Evolutionary conservation across 352 stramenopile genomes (phyloP).

Genomic region (Hyphochytrium catenoides): DNA sequence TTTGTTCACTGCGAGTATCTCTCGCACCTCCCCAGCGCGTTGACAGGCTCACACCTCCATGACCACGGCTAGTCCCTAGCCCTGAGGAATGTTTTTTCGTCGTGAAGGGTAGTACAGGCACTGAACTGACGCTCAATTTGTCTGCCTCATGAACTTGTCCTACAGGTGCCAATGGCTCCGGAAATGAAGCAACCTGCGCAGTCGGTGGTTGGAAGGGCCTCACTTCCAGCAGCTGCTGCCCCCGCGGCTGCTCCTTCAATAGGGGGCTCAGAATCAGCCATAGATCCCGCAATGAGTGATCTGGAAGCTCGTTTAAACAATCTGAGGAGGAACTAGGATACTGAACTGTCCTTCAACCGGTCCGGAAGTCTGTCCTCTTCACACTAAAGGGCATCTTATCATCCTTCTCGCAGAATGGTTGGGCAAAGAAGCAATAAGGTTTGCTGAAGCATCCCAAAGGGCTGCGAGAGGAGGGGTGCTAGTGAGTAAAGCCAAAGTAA

Average conservation of each 20-base stretch:
- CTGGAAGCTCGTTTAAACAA: conserved; percentile 93
- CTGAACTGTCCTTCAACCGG: too few relatives aligned
- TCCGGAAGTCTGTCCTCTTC: too few relatives aligned
- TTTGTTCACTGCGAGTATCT: conserved; percentile 11
- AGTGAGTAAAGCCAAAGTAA: too few relatives aligned
- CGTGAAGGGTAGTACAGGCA: not conserved
- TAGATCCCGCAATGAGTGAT: conserved; percentile 64
- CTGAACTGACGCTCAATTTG: not conserved
- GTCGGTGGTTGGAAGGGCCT: conserved; percentile 9
- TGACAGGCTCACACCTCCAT: conserved; percentile 21
- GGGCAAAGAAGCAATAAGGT: too few relatives aligned
- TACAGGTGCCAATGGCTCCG: not conserved
- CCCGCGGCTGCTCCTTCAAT: conserved; percentile 7
- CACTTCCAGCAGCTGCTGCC: conserved; percentile 12
- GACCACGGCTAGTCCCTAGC: conserved; percentile 23
- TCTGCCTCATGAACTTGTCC: conserved; percentile 3
- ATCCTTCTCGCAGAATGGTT: too few relatives aligned
- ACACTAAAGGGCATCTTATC: too few relatives aligned
- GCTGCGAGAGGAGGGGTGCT: too few relatives aligned
- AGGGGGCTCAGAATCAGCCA: not conserved
- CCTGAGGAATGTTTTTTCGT: conserved; percentile 9
- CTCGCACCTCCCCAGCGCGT: conserved; percentile 19
- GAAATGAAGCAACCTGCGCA: conserved; percentile 1
- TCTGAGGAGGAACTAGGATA: too few relatives aligned
- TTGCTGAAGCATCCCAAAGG: too few relatives aligned